A percentile compares a stretch with the other conserved stretches of the same genome.
These are phyloP conservation scores for Kandelia obovata DNA, from an alignment of 345 rosid genomes.

Conservation along the genomic window DNA sequence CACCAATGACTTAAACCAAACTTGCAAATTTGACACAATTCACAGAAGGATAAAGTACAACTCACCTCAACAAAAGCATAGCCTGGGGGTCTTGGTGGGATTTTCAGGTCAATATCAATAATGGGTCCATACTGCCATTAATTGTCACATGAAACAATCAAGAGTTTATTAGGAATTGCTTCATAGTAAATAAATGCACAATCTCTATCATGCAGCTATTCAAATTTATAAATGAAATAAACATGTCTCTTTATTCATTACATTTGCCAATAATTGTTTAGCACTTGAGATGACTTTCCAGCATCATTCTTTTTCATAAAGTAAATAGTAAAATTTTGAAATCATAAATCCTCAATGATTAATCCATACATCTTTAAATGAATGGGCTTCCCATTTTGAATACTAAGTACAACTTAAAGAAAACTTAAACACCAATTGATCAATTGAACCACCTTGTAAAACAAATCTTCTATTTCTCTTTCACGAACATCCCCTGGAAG, in stretches of 20 bases:
- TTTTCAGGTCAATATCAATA: conserved; percentile 79
- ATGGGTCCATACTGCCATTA: conserved; percentile 81
- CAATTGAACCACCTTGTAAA: conserved; percentile 55
- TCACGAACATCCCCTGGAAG: conserved; percentile 94
- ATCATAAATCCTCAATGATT: too few species aligned
- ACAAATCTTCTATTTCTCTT: conserved; percentile 98
- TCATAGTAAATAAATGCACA: not conserved
- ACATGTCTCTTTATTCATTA: too few species aligned
- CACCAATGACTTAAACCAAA: not conserved
- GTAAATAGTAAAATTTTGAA: too few species aligned
- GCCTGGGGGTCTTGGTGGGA: conserved; percentile 97
- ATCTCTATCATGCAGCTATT: not conserved
- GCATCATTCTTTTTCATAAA: too few species aligned
- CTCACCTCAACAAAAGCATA: conserved; percentile 93
- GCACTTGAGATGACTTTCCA: too few species aligned
- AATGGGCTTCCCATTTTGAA: too few species aligned
- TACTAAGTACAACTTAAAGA: too few species aligned
- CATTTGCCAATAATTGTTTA: not conserved
- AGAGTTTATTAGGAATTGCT: not conserved
- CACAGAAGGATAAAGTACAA: not conserved
- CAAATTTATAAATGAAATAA: not conserved
- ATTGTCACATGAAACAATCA: not conserved
- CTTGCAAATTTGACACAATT: not conserved
- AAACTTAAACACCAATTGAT: too few species aligned
- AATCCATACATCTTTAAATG: too few species aligned